Base-by-base conservation (phyloP, 2,329 filamentous ascomycete genomes). In the Aureobasidium melanogenum region DNA sequence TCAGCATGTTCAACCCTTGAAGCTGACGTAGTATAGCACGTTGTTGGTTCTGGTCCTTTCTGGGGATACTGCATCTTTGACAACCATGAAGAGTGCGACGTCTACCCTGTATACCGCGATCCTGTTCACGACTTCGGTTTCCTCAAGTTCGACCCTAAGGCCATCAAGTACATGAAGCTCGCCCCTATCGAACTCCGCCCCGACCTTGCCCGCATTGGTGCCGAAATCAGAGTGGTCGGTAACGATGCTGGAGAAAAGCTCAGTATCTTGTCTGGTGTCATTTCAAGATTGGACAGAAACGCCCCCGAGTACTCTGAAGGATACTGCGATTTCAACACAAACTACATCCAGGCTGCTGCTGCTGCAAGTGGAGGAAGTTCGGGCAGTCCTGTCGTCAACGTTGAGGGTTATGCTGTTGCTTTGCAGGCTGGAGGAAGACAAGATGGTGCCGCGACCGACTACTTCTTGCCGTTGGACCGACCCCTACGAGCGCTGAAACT, bases 21-120 rank as follows among this genome's bases (percentile, higher is more conserved):
- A 34, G 51, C 48, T 58, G 26, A 44, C 32, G 19, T 3, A 15
- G 15, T 24, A 24, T 82, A 68, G 63, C 94, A 99, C 77, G 94
- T 99, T 34, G 94, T 97, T 44, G 91, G 94, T 66, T 84, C 94
- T 0, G 94, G 94, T 0, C 94, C 94, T 1, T 99, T 99, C 76
- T 97, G 93, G 88, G 94, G 94, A 51, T 97, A 96, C 77, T 92
- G 89, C 72, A 92, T 99, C 67, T 99, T 99, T 73, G 95, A 99
- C 74, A 99, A 99, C 72, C 94, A 99, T 75, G 94, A 99, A 73
- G 85, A 88, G 79, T 94, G 94, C 68, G 94, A 99, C 73, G 93
- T 95, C 51, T 90, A 91, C 71, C 94, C 94, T 9, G 91, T 99
- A 54, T 99, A 99, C 77, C 91, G 94, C 70, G 94, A 99, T 71